Evolutionary conservation across 2,329 filamentous ascomycete genomes (phyloP), one percentile per base, ranked within the genome.

Genomic region (Coleophoma cylindrospora): DNA sequence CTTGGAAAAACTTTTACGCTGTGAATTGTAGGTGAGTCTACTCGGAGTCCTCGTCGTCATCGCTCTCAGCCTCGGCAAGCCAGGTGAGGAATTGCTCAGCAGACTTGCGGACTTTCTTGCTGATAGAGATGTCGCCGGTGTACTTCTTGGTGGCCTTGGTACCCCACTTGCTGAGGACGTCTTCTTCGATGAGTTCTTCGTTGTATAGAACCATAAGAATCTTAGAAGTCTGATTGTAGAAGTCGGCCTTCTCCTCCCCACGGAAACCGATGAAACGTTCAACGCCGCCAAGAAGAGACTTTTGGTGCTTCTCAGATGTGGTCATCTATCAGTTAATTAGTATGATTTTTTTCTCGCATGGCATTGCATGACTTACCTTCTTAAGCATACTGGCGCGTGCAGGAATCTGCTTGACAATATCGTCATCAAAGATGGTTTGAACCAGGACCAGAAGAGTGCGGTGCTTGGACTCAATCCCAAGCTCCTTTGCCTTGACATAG

Each of bases 91-190:
- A 99, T 57, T 89, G 86, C 76, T 95, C 88, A 48, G 94, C 91
- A 58, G 89, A 87, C 78, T 95, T 92, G 74, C 91, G 90, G 56
- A 97, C 91, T 80, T 95, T 95, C 79, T 91, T 92, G 74, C 90
- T 95, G 54, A 84, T 91, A 53, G 85, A 68, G 54, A 95, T 72
- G 68, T 97, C 92, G 27, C 27, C 27, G 61, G 95, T 89, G 68
- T 97, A 97, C 77, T 96, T 96, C 86, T 95, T 96, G 82, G 90
- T 96, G 52, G 92, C 91, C 79, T 94, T 96, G 66, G 81, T 80
- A 58, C 91, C 92, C 92, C 94, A 99, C 61, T 86, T 86, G 71
- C 86, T 88, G 66, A 95, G 83, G 14, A 91, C 82, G 56, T 96
- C 91, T 75, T 99, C 94, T 47, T 80, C 84, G 62, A 96, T 75